Evolutionary conservation across 2,329 filamentous ascomycete genomes (phyloP), one percentile per base, ranked within the genome.

Genomic region (Allantophomopsis lycopodina): DNA sequence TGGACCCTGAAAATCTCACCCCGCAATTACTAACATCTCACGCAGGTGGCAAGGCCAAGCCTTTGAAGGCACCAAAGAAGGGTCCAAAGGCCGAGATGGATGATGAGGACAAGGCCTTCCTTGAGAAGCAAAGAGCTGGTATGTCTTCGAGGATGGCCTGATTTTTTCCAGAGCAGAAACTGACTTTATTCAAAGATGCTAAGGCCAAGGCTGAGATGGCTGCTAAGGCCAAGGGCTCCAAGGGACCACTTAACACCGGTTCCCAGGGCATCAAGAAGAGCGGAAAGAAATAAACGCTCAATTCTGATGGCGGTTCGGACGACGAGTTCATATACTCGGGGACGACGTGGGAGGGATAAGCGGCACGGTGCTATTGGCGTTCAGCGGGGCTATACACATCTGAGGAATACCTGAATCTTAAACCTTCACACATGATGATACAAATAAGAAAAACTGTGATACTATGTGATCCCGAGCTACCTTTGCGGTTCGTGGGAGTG

Each of bases 241-340:
- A 93, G 67, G 89, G 89, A 3, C 88, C 89, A 31, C 60, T 95
- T 58, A 88, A 87, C 65, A 81, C 77, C 23, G 87, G 86, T 28
- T 62, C 71, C 37, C 85, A 93, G 65, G 87, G 86, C 46, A 94
- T 96, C 69, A 95, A 95, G 79, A 95, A 94, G 76, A 91, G 83
- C 46, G 88, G 87, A 63, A 94, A 95, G 83, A 94, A 95, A 79
- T 94, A 37, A 15, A 35, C 23, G 23, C 23, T 5, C 23, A 12
- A 10, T 28, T 28, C 8, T 28, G 23, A 28, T 8, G 23, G 10
- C 23, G 11, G 4, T 28, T 28, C 23, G 7, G 11, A 28, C 23
- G 23, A 28, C 23, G 23, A 28, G 23, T 28, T 28, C 10, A 12
- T 28, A 28, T 28, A 28, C 23, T 28, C 23, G 10, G 11, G 23